Evolutionary conservation across 2,329 filamentous ascomycete species (phyloP).

Genomic region (Talaromyces piceae): DNA sequence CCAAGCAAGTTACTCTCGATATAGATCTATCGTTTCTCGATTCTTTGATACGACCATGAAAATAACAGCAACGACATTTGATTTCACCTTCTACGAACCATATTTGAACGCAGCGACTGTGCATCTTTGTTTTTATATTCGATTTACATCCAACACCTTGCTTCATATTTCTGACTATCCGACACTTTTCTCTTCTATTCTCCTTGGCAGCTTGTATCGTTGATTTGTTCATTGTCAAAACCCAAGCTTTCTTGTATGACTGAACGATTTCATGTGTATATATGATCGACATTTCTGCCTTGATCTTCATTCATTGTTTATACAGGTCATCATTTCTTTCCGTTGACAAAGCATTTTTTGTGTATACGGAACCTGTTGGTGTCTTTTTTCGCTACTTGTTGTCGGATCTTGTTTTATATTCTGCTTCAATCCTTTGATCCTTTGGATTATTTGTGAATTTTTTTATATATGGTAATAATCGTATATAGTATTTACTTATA

Average conservation of each 20-base stretch:
- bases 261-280: conserved; percentile 1
- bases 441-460: background rate
- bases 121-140: background rate
- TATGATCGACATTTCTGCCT: background rate
- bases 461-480: background rate
- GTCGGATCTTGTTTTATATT: background rate
- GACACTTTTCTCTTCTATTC: no score
- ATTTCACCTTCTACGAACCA: background rate
- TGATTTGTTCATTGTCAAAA: no score
- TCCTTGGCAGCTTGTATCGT: no score
- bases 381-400: background rate
- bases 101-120: background rate
- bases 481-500: background rate
- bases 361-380: background rate
- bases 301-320: background rate
- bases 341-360: background rate
- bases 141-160: background rate
- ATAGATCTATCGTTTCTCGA: background rate
- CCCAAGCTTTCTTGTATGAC: conserved; percentile 2
- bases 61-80: background rate
- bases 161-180: background rate
- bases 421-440: background rate
- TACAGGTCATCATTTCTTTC: background rate
- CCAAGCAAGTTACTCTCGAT: background rate
- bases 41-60: background rate